Percentiles rank a stretch among this genome's conserved stretches.
phyloP scores from a whole-genome alignment of 148 eudicot species.

The Cornus controversa region DNA sequence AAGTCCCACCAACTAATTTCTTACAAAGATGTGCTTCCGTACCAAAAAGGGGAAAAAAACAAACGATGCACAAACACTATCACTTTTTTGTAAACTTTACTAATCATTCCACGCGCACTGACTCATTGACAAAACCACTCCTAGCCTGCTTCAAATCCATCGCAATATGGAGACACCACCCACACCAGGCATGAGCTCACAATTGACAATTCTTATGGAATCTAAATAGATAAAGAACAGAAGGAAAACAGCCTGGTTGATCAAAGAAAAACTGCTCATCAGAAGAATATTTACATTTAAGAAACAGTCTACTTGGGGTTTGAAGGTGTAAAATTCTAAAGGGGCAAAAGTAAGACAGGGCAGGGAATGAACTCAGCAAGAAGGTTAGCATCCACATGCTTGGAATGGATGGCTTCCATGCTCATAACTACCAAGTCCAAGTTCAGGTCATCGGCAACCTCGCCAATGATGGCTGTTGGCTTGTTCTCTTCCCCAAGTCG shows the following conservation, averaged over 20 bases:
- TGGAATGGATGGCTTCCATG: conserved; percentile 99
- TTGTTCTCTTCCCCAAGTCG: conserved; percentile 73
- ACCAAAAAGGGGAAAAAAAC: no score
- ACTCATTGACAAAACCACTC: no score
- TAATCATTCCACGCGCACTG: no score
- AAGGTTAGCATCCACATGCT: conserved; percentile 92
- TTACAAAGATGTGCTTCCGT: no score
- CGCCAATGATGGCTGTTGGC: conserved; percentile 82
- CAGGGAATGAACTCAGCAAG: conserved; percentile 95
- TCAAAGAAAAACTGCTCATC: background rate
- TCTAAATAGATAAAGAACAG: no score
- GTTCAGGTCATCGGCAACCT: conserved; percentile 86
- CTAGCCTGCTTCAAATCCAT: no score
- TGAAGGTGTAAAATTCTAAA: conserved; percentile 24
- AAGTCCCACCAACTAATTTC: no score
- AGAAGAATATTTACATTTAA: background rate
- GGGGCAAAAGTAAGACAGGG: conserved; percentile 83
- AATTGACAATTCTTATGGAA: no score
- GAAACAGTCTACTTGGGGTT: background rate
- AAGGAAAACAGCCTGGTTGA: background rate
- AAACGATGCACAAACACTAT: no score
- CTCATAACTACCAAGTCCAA: conserved; percentile 92
- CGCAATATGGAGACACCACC: no score
- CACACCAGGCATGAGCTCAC: no score
- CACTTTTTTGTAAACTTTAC: no score